Conservation (phyloP, 805 yeast genomes). For the Metschnikowia sp. region DNA sequence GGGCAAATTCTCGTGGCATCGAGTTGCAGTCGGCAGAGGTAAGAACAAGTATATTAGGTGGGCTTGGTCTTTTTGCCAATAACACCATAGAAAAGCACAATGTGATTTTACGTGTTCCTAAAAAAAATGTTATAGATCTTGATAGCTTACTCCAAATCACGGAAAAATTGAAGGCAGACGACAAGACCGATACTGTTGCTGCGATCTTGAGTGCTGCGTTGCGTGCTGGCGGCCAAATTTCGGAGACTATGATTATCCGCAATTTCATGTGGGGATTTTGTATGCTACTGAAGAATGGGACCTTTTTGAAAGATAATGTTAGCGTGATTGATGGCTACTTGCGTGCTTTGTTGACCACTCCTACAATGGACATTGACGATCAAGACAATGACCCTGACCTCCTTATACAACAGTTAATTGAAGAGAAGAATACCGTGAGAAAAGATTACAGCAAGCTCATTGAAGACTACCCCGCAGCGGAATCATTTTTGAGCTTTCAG, state of each 20-base stretch:
- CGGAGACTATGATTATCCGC: slow-evolving; percentile 17
- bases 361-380: slow-evolving; percentile 8
- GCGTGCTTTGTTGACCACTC: slow-evolving; percentile 10
- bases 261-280: slow-evolving; percentile 15
- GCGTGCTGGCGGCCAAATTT: slow-evolving; percentile 1
- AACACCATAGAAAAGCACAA: slow-evolving; percentile 2
- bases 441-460: slow-evolving; percentile 2
- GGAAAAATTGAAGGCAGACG: slow-evolving; percentile 1
- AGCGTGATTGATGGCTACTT: slow-evolving; percentile 9
- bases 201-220: slow-evolving; percentile 7
- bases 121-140: slow-evolving; percentile 7
- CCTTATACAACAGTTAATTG: slow-evolving; percentile 1
- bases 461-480: background rate
- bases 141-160: slow-evolving; percentile 5
- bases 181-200: slow-evolving; percentile 2
- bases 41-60: slow-evolving; percentile 12
- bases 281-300: background rate
- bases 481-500: slow-evolving; percentile 18
- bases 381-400: slow-evolving; percentile 1
- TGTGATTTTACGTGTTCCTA: slow-evolving; percentile 14
- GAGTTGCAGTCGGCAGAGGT: slow-evolving; percentile 2
- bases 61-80: slow-evolving; percentile 12
- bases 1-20: slow-evolving; percentile 9
- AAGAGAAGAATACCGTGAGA: slow-evolving; percentile 6
- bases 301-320: background rate